Evolutionary conservation across 129 eudicot species (phyloP), one percentile per base, ranked within the genome.

Genomic region (Flaveria linearis): DNA sequence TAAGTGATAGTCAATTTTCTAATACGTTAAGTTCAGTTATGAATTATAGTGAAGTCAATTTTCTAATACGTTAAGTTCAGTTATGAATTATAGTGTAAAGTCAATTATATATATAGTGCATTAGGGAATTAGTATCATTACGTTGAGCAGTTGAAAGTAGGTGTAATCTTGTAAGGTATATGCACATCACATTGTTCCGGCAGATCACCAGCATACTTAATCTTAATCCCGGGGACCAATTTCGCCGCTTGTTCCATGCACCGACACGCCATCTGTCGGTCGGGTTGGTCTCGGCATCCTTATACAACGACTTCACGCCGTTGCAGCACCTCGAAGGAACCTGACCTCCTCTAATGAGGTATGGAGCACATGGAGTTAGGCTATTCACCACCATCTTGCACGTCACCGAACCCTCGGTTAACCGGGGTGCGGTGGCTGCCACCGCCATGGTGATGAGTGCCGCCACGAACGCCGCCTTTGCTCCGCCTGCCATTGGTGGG

Each of bases 131-230:
- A 52, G 30, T 18, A 12, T 18, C 7, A 11, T 36, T 83, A 85
- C 89, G 79, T 82, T 28, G 86, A 82, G 73, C 86, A 82, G 56
- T 85, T 26, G 73, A 75, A 71, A 8, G 68, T 11, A 41, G 81
- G 87, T 55, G 82, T 76, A 74, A 82, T 83, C 47, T 72, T 70
- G 72, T 86, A 86, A 18, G 90, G 87, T 36, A 83, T 61, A 16
- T 58, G n/a, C 72, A 86, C 79, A 28, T 81, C 85, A 60, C 90
- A 86, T 69, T 72, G 80, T 22, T 51, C 71, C 3, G 82, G 85
- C 62, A 86, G 79, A 9, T 75, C 76, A 18, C 64, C 57, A 14
- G 84, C 85, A 20, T 62, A 28, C 47, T 73, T 58, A 14, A 69
- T 33, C 25, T 84, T 76, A 41, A 84, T 50, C 4, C 71, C 84